Base-by-base conservation (phyloP, 177 flowering plant genomes). In the Vitis hybrid region DNA sequence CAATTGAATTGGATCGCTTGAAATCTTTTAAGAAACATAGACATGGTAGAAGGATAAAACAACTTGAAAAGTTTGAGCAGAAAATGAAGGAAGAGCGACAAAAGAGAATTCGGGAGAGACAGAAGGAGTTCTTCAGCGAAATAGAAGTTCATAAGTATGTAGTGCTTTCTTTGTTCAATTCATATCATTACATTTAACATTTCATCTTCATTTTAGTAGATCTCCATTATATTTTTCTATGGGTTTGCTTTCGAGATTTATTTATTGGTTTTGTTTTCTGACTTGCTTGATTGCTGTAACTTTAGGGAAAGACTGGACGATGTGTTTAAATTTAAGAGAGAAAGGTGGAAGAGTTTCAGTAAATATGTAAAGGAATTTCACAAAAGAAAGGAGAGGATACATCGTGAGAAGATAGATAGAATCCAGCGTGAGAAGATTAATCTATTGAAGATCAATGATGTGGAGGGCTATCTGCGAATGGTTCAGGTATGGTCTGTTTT, bases 381-480 rank as follows among this genome's bases (percentile, higher is more conserved):
- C 66, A 95, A 95, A 78, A 87, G 91, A 76, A 95, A 95, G 81
- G 99, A 95, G 62, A 85, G 97, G 56, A 77, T 86, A 63, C 97
- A 93, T 71, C 92, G 98, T 10, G 99, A 95, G 85, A 95, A 89
- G 86, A 89, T 89, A 77, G 99, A 95, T 79, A 85, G 97, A 77
- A 95, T 95, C 68, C 99, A 95, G 79, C 98, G 99, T 35, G 99
- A 95, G 78, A 95, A 95, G 85, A 93, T 95, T 60, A 93, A 92
- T 81, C 81, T 95, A 35, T 78, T 95, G 73, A 95, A 95, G 83
- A 93, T 87, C 74, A 93, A 95, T 86, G 99, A 95, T 74, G 99
- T 95, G 76, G 99, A 95, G 82, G 99, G 99, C 24, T 95, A 95
- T 72, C 83, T 95, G 56, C 88, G 99, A 54, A 95, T 95, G 99